Evolutionary conservation across 805 yeast genomes (phyloP).

Genomic region (Metschnikowia similis): DNA sequence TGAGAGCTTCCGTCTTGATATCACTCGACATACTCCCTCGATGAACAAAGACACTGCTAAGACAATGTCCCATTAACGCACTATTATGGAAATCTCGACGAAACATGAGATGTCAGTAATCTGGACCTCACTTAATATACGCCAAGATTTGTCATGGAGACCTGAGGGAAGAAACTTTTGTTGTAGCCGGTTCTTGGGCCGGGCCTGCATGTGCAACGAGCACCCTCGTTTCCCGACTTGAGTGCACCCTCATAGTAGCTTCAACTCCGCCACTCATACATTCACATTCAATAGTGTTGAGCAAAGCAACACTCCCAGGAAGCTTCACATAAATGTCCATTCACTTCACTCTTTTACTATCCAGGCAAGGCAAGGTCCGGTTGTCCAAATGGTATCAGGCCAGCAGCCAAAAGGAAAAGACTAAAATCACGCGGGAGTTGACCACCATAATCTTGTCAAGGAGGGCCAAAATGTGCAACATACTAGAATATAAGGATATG

Average conservation of each 20-base stretch:
- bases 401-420: slow-evolving; percentile 77
- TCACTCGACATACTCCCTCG: background rate
- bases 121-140: no score
- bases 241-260: background rate
- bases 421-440: slow-evolving; percentile 77
- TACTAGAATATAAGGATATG: slow-evolving; percentile 76
- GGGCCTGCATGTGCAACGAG: background rate
- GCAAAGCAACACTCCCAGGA: background rate
- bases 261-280: background rate
- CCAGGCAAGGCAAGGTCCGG: slow-evolving; percentile 94
- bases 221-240: background rate
- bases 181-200: background rate
- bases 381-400: slow-evolving; percentile 91
- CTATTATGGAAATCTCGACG: no score
- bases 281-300: background rate
- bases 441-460: slow-evolving; percentile 81
- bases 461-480: slow-evolving; percentile 92
- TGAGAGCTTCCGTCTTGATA: background rate
- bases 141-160: no score
- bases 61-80: background rate
- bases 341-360: slow-evolving; percentile 73
- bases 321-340: slow-evolving; percentile 51
- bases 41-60: background rate
- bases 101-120: no score
- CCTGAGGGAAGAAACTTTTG: background rate